Conservation (phyloP, 1,284 basidiomycete genomes). For the Microbotryomycetes sp. region DNA sequence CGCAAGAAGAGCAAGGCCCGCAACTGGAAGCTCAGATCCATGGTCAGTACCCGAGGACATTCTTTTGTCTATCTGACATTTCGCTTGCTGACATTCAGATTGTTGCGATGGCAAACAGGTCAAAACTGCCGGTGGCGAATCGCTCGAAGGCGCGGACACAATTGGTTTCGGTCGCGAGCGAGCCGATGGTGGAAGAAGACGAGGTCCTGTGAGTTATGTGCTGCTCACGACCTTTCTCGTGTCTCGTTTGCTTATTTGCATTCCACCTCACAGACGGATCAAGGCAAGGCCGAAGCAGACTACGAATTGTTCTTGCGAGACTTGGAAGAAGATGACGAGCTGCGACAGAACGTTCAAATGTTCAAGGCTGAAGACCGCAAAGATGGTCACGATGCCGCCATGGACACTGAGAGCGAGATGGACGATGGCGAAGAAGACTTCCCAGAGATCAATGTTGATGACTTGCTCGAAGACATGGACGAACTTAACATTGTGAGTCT, state of each 20-base stretch:
- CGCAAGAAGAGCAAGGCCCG: constrained; percentile 83
- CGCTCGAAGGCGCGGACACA: constrained; percentile 30
- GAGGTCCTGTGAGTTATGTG: constrained; percentile 29
- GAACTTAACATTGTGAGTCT: constrained; percentile 42
- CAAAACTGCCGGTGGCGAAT: constrained; percentile 68
- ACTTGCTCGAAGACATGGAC: constrained; percentile 88
- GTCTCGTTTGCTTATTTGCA: neutral
- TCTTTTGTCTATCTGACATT: neutral
- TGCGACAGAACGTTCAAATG: constrained; percentile 80
- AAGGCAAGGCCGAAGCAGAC: constrained; percentile 90
- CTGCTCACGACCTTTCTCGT: neutral
- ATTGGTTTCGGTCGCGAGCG: constrained; percentile 56
- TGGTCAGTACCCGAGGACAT: too few relatives aligned
- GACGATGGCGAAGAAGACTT: constrained; percentile 68
- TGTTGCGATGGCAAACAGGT: constrained; percentile 39
- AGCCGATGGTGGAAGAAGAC: constrained; percentile 34
- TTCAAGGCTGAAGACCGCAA: constrained; percentile 65
- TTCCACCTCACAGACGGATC: constrained; percentile 52
- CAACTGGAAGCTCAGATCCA: constrained; percentile 83
- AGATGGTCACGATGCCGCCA: constrained; percentile 52
- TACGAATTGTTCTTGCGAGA: constrained; percentile 95
- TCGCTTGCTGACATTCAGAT: neutral
- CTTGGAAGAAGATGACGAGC: constrained; percentile 91
- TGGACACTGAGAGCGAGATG: constrained; percentile 36
- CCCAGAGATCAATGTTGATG: constrained; percentile 78